Conservation (phyloP, 305 asterid species). For the Coffea humblotiana region DNA sequence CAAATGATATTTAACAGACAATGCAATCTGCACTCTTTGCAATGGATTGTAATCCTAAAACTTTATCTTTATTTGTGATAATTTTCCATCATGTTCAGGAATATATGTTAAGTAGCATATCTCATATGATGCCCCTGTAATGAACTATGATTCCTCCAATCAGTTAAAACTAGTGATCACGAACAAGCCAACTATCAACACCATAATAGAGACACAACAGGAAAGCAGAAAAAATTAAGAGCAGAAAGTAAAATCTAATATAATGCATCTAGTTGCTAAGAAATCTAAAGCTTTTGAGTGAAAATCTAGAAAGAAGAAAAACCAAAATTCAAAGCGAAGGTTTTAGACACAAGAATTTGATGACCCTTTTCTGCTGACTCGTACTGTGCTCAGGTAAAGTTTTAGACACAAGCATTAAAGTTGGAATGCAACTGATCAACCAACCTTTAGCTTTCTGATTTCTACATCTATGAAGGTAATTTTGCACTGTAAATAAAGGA, state of each 20-base stretch:
- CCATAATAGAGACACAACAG: not conserved
- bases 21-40: no score
- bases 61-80: no score
- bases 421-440: slow-evolving; percentile 5
- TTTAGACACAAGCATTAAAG: no score
- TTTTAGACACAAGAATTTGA: not conserved
- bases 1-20: no score
- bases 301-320: not conserved
- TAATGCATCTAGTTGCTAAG: not conserved
- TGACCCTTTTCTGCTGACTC: not conserved
- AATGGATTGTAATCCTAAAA: no score
- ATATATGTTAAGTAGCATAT: no score
- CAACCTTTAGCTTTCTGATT: slow-evolving; percentile 53
- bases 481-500: slow-evolving; percentile 43
- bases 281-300: not conserved
- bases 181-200: not conserved
- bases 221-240: not conserved
- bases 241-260: not conserved
- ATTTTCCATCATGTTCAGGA: no score
- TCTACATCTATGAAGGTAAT: slow-evolving; percentile 52
- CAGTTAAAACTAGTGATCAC: not conserved
- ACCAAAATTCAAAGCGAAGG: not conserved
- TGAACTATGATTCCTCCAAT: not conserved
- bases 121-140: not conserved
- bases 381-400: no score